Percentiles rank a stretch among this genome's conserved stretches.
Conservation (phyloP, 306 rosid genomes). For the Trifolium repens region DNA sequence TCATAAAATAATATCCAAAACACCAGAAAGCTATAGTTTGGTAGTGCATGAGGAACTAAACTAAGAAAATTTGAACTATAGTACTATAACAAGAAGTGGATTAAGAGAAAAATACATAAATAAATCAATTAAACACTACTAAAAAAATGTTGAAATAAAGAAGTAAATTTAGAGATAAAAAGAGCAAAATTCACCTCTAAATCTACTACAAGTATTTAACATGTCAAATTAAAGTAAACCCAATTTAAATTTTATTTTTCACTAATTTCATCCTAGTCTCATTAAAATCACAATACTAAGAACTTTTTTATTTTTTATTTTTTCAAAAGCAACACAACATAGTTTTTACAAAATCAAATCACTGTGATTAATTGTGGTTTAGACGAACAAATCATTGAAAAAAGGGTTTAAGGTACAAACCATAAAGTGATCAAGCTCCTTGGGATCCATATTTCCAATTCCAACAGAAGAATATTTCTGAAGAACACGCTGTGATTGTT, state of each 20-base stretch:
- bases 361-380: too few species aligned
- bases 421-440: slow-evolving; percentile 87
- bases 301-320: too few species aligned
- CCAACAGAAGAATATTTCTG: slow-evolving; percentile 62
- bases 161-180: neutral
- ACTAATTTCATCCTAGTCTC: neutral
- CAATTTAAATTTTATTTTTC: neutral
- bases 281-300: too few species aligned
- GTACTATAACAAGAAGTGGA: neutral
- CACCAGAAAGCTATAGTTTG: neutral
- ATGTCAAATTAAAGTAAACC: neutral
- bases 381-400: too few species aligned
- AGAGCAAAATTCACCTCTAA: too few species aligned
- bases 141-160: neutral
- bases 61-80: neutral
- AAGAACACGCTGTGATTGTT: slow-evolving; percentile 73
- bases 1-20: neutral
- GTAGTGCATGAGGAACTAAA: neutral
- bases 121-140: neutral
- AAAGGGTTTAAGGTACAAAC: slow-evolving; percentile 35
- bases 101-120: neutral
- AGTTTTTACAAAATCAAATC: too few species aligned
- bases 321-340: too few species aligned
- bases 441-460: slow-evolving; percentile 52
- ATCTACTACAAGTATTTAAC: too few species aligned